Evolutionary conservation across 768 basidiomycete genomes (phyloP), one percentile per base, ranked within the genome.

Genomic region (Epithele typhae): DNA sequence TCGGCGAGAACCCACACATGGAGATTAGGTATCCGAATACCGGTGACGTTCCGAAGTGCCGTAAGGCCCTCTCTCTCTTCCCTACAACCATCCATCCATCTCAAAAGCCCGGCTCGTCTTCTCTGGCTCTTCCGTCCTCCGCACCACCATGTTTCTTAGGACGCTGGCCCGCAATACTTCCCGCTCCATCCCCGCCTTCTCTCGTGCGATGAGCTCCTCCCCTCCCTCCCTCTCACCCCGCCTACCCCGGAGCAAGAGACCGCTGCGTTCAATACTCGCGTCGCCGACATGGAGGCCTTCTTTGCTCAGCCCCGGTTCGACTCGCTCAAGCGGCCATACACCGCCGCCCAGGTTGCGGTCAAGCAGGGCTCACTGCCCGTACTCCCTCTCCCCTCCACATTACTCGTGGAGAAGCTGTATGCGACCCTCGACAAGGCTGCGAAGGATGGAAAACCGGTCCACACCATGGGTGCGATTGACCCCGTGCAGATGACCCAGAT

Each of bases 401-500:
- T 89, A n/a, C 77, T 90, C 7, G 83, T 93, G 14, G 78, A 92
- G 71, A 95, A 95, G 66, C 76, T 97, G n/a, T 87, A 79, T 63
- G 69, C 72, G 11, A 60, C 83, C 8, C 74, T 97, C 38, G 69
- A 73, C 17, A 75, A 78, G 39, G 82, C 84, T 36, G 78, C 80
- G 19, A 75, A 72, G 30, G 77, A 76, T 32, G 76, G 77, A 24
- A 71, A 72, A 53, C 91, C 92, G 0, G 78, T 95, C 11, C 88
- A 91, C 57, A 95, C 93, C 1, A 84, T 94, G 79, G 92, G 92
- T 33, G 92, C 90, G 4, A 86, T 96, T 51, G 94, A 96, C 62
- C 92, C 92, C 0, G 79, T 93, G 12, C 92, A 91, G 68, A 90
- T 93, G 87, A 92, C 90, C 0, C 92, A 96, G 68, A 91, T 92